These are phyloP conservation scores for Colletotrichum australisinense DNA, from an alignment of 2,329 filamentous ascomycete genomes.

Conservation along the genomic window DNA sequence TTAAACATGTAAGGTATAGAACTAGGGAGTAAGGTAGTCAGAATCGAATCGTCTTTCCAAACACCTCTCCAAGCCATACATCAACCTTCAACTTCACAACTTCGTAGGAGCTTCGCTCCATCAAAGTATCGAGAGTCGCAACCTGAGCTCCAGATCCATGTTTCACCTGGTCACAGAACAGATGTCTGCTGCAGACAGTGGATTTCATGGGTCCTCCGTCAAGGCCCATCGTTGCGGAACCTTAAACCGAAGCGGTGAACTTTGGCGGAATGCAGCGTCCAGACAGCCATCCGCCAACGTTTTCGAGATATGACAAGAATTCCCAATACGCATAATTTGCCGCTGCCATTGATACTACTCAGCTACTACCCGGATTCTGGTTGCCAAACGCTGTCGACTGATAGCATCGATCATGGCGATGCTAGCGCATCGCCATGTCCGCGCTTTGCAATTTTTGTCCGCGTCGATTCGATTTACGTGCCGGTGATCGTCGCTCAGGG, in stretches of 20 bases:
- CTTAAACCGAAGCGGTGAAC: slow-evolving; percentile 9
- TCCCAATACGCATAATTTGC: no score
- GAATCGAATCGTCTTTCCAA: neutral
- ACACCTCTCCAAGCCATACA: neutral
- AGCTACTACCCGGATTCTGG: no score
- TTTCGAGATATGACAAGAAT: neutral
- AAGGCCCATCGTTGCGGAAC: neutral
- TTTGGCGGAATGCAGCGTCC: neutral
- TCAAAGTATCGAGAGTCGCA: neutral
- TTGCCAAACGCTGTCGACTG: neutral
- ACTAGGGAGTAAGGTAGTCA: neutral
- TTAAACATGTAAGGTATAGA: neutral
- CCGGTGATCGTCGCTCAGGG: slow-evolving; percentile 28
- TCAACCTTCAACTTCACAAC: neutral
- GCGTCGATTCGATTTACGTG: neutral
- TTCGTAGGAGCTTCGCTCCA: no score
- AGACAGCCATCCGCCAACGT: neutral
- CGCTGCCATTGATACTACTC: no score
- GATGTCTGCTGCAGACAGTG: neutral
- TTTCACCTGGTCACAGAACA: neutral
- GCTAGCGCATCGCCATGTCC: neutral
- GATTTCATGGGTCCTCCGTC: neutral
- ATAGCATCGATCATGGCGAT: neutral
- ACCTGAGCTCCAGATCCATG: neutral
- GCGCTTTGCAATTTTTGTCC: neutral